Evolutionary conservation across 2,329 filamentous ascomycete species (phyloP).

Genomic region (Hypoxylon sp.): DNA sequence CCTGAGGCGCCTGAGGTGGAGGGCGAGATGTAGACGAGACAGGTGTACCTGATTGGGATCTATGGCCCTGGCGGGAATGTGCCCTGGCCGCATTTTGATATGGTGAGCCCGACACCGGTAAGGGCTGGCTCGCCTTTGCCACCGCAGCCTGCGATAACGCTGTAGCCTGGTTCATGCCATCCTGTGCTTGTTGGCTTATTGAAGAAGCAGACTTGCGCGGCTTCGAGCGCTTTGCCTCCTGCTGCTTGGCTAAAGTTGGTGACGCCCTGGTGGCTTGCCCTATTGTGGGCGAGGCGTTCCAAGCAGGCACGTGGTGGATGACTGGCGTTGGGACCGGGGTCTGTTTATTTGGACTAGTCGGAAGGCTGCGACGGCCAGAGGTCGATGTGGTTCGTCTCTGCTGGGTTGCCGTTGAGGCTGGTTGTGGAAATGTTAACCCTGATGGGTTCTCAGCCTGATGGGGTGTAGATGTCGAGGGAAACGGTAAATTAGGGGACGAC

Average conservation of each 20-base stretch:
- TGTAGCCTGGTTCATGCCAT: conserved; percentile 40
- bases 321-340: conserved; percentile 42
- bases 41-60: conserved; percentile 49
- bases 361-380: conserved; percentile 44
- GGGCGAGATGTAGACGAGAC: conserved; percentile 44
- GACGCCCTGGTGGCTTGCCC: conserved; percentile 37
- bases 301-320: conserved; percentile 40
- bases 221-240: conserved; percentile 42
- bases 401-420: conserved; percentile 25
- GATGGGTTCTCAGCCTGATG: conserved; percentile 27
- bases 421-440: conserved; percentile 29
- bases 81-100: conserved; percentile 46
- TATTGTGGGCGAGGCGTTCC: conserved; percentile 40
- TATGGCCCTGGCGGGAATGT: conserved; percentile 47
- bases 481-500: conserved; percentile 33
- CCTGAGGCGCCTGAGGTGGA: conserved; percentile 46
- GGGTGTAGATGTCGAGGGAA: conserved; percentile 28
- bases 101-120: conserved; percentile 47
- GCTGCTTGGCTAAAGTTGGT: conserved; percentile 41
- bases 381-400: conserved; percentile 28
- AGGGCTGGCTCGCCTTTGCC: conserved; percentile 49
- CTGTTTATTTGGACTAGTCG: conserved; percentile 42
- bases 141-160: conserved; percentile 45
- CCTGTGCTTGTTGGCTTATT: conserved; percentile 37
- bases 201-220: conserved; percentile 44